A percentile compares a stretch with the other conserved stretches of the same genome.
phyloP scores from a whole-genome alignment of 345 rosid species.

The Cardamine chenopodiifolia region DNA sequence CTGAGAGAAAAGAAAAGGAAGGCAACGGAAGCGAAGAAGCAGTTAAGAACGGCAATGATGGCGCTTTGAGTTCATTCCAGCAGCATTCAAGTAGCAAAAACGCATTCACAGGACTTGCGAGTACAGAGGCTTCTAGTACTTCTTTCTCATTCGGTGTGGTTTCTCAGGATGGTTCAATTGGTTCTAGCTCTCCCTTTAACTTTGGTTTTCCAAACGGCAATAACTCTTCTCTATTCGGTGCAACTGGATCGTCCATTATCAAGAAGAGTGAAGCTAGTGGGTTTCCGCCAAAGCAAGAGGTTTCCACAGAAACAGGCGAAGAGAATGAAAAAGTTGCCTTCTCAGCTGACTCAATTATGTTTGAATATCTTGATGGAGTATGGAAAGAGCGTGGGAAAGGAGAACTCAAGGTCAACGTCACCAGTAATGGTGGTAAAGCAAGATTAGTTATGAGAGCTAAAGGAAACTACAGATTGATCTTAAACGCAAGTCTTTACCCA shows the following conservation, averaged over 20 bases:
- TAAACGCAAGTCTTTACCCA: slow-evolving; percentile 85
- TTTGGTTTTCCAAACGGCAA: slow-evolving; percentile 65
- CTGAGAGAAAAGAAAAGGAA: slow-evolving; percentile 47
- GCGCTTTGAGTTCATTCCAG: slow-evolving; percentile 74
- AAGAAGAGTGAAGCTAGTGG: slow-evolving; percentile 63
- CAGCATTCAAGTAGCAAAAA: slow-evolving; percentile 95
- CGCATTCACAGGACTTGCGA: slow-evolving; percentile 92
- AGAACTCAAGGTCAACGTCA: slow-evolving; percentile 81
- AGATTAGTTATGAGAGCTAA: slow-evolving; percentile 87
- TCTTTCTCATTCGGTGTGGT: slow-evolving; percentile 70
- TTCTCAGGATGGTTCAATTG: slow-evolving; percentile 58
- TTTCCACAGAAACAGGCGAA: slow-evolving; percentile 88
- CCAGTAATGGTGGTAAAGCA: slow-evolving; percentile 61
- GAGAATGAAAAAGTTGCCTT: slow-evolving; percentile 82
- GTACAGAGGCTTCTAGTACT: slow-evolving; percentile 76
- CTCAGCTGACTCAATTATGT: slow-evolving; percentile 74
- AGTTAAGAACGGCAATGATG: slow-evolving; percentile 51
- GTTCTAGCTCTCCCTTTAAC: slow-evolving; percentile 53
- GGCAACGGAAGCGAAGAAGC: slow-evolving; percentile 44
- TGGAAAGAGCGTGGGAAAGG: slow-evolving; percentile 99
- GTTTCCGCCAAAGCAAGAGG: slow-evolving; percentile 76
- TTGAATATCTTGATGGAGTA: slow-evolving; percentile 66
- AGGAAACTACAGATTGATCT: slow-evolving; percentile 86
- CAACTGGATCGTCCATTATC: slow-evolving; percentile 52
- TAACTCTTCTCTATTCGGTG: slow-evolving; percentile 58